Evolutionary conservation across 768 basidiomycete species (phyloP).

Genomic region (Chiua virens): DNA sequence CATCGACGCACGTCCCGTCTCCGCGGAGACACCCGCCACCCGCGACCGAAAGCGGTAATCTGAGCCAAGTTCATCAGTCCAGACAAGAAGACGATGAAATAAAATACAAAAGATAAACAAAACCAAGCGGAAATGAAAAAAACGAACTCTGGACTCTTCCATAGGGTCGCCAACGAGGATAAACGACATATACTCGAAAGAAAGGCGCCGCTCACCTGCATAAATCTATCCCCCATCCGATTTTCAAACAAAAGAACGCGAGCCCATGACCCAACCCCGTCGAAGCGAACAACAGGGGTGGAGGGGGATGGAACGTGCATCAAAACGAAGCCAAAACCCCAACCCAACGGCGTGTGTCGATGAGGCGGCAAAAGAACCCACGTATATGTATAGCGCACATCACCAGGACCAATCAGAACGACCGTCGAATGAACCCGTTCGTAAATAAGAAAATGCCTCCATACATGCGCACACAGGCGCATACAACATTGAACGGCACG

Average conservation of each 20-base stretch:
- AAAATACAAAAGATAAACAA: neutral
- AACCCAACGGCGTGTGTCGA: neutral
- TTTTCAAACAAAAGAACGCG: neutral
- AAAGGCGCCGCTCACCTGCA: constrained; percentile 39
- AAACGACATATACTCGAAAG: too few relatives aligned
- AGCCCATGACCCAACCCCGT: neutral
- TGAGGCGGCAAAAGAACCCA: too few relatives aligned
- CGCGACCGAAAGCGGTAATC: constrained; percentile 57
- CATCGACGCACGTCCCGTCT: constrained; percentile 34
- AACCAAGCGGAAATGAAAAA: constrained; percentile 11
- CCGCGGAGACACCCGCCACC: constrained; percentile 40
- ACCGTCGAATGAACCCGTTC: too few relatives aligned
- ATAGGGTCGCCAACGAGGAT: constrained; percentile 7
- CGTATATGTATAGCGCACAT: too few relatives aligned
- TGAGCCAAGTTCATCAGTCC: constrained; percentile 13
- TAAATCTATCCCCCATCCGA: constrained; percentile 41
- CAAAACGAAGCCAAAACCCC: constrained; percentile 7
- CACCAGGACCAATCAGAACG: too few relatives aligned
- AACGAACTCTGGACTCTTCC: constrained; percentile 15
- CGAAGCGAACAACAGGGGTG: neutral
- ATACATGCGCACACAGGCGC: constrained; percentile 5
- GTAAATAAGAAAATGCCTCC: neutral
- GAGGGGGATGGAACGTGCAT: constrained; percentile 11
- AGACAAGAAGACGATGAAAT: neutral
- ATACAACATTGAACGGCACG: neutral